These are phyloP conservation scores for Populus alba DNA, from an alignment of 345 rosid genomes.

Conservation along the genomic window DNA sequence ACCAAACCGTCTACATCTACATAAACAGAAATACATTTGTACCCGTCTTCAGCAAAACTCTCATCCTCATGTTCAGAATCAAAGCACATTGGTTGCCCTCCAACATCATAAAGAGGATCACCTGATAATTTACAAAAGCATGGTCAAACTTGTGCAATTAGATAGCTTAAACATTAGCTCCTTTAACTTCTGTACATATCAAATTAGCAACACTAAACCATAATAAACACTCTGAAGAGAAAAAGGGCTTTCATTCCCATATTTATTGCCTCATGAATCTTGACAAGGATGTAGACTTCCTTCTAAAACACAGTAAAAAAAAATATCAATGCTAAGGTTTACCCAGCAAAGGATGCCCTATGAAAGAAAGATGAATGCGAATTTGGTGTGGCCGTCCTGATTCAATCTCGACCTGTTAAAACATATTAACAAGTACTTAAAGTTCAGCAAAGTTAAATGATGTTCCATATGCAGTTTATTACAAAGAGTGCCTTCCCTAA, in stretches of 20 bases:
- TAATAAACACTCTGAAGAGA: background rate
- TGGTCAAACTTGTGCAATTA: background rate
- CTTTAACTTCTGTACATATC: background rate
- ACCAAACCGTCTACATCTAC: too few species aligned
- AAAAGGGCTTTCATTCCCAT: background rate
- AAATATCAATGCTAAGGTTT: constrained; percentile 20
- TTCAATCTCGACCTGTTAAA: constrained; percentile 73
- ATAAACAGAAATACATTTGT: constrained; percentile 2
- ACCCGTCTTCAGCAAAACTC: constrained; percentile 72
- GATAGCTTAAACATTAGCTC: background rate
- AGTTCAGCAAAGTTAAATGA: background rate
- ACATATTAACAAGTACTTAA: background rate
- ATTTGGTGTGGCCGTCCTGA: constrained; percentile 94
- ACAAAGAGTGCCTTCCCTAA: background rate
- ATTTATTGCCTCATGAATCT: background rate
- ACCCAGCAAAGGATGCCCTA: constrained; percentile 85
- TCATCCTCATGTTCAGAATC: constrained; percentile 46
- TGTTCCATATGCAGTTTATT: background rate
- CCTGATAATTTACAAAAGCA: constrained; percentile 35
- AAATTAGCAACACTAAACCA: background rate
- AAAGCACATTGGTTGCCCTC: constrained; percentile 63
- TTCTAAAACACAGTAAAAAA: background rate
- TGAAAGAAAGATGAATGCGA: constrained; percentile 81
- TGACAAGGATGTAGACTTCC: too few species aligned
- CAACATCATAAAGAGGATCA: constrained; percentile 67